Evolutionary conservation across 345 rosid species (phyloP), one percentile per base, ranked within the genome.

Genomic region (Eucalyptus albens): DNA sequence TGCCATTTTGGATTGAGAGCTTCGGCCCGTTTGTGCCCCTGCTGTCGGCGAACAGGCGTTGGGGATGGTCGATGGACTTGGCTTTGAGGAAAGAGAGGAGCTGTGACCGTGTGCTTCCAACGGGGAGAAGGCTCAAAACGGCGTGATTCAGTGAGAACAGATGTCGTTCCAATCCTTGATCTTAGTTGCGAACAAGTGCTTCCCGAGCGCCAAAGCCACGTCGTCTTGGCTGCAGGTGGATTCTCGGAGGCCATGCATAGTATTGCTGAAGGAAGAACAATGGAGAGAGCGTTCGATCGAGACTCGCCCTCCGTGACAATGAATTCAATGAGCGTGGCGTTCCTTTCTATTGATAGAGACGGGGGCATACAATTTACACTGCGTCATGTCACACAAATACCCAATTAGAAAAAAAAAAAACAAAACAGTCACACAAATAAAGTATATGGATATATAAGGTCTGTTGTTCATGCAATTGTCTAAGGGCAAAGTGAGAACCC

Each of bases 81-180:
- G 92, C 29, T 50, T 67, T 50, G 90, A 91, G 92, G 88, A 89
- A 89, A 27, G 90, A 50, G 49, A 91, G 87, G 50, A 90, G 59
- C 77, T 87, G 50, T 13, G 88, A 82, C 27, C 16, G 50, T 10
- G 83, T 50, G 88, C 87, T 9, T 42, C 90, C 72, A 8, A 87
- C 42, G n/a, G 91, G 49, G 27, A 87, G 49, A 72, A 90, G 40
- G 91, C 90, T 88, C 82, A 29, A 51, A 14, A 89, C 56, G 22
- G 55, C 88, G 87, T 90, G n/a, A 87, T 29, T 8, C 87, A 90
- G 50, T 85, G 90, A 15, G 93, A 90, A 89, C 67, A 90, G 29
- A 81, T 87, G 40, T 51, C 86, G 87, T 67, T 86, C 40, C n/a
- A 59, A 24, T 47, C 80, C 17, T 45, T 31, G 22, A 60, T 50